Evolutionary conservation across 163 green algal genomes (phyloP), one percentile per base, ranked within the genome.

Genomic region (Smithsoniella earleae): DNA sequence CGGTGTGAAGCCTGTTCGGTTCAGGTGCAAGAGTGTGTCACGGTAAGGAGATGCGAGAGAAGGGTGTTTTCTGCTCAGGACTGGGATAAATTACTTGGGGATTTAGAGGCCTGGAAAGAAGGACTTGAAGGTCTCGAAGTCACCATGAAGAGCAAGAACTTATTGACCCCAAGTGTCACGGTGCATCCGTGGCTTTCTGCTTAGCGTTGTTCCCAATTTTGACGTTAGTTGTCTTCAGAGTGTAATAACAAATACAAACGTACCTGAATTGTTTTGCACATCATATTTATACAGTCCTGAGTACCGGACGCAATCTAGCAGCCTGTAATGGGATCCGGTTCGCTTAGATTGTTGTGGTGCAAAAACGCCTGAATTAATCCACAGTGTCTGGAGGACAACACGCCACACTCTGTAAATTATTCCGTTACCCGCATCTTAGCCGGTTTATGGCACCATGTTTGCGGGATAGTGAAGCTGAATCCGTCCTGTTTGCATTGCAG

Each of bases 111-210:
- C 8, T 69, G 58, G 58, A 69, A 69, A 34, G 58, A 69, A 13
- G 58, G 58, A 30, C 25, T 69, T 5, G 58, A 69, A 22, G 34
- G 58, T 33, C 31, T 69, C 31, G 58, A 69, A 22, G 20, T 69
- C 30, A 69, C 58, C 18, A 69, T 69, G 58, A 69, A 69, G 58
- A 31, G 58, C 22, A 30, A 69, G 58, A 69, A 69, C 58, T 69
- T 69, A 31, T 69, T 69, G 58, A 69, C 58, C 6, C 58, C 58
- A 28, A n/a, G n/a, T n/a, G 31, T 69, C 2, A 34, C 58, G n/a
- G 58, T 69, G 16, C 58, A 69, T 43, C 58, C 58, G 0, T 69
- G 58, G 58, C 34, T 69, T 30, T 69, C 58, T 20, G 31, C 58
- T 49, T 49, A 49, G 40, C 13, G 40, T 49, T 10, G 10, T 10